These are phyloP conservation scores for Stylosanthes scabra DNA, from an alignment of 331 rosid species.

Conservation along the genomic window DNA sequence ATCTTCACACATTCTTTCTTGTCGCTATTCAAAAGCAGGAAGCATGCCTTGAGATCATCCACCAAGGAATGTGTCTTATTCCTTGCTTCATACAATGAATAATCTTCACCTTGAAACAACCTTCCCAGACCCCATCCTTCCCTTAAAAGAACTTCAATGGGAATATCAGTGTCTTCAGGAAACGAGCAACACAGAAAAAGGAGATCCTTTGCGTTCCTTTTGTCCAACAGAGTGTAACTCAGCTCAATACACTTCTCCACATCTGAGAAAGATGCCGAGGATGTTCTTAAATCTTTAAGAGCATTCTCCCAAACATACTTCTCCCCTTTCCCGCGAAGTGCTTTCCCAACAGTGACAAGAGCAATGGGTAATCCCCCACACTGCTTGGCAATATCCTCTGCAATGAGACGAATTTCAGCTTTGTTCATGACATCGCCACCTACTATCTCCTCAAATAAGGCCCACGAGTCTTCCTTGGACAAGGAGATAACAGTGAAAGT, in stretches of 20 bases:
- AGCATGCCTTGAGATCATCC: conserved; percentile 30
- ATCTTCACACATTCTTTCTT: conserved; percentile 38
- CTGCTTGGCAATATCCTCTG: conserved; percentile 33
- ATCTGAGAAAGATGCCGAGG: not conserved
- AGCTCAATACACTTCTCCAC: conserved; percentile 34
- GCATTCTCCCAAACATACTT: conserved; percentile 42
- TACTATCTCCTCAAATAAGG: conserved; percentile 24
- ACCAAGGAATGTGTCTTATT: conserved; percentile 37
- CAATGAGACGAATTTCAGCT: not conserved
- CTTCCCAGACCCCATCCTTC: conserved; percentile 43
- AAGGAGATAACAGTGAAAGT: conserved; percentile 16
- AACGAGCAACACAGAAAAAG: conserved; percentile 50
- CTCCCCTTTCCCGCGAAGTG: not conserved
- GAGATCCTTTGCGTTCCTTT: conserved; percentile 27
- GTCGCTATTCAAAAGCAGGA: conserved; percentile 37
- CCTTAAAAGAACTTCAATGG: conserved; percentile 40
- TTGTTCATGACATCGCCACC: not conserved
- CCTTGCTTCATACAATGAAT: conserved; percentile 27
- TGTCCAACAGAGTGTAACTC: conserved; percentile 44
- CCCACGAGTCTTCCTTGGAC: conserved; percentile 37
- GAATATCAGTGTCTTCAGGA: conserved; percentile 49
- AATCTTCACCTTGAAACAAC: conserved; percentile 18
- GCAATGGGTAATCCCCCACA: conserved; percentile 49
- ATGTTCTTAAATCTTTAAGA: conserved; percentile 38
- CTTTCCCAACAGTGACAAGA: conserved; percentile 35